Conservation (phyloP, 2,329 filamentous ascomycete species). For the Microascus cirrosus region DNA sequence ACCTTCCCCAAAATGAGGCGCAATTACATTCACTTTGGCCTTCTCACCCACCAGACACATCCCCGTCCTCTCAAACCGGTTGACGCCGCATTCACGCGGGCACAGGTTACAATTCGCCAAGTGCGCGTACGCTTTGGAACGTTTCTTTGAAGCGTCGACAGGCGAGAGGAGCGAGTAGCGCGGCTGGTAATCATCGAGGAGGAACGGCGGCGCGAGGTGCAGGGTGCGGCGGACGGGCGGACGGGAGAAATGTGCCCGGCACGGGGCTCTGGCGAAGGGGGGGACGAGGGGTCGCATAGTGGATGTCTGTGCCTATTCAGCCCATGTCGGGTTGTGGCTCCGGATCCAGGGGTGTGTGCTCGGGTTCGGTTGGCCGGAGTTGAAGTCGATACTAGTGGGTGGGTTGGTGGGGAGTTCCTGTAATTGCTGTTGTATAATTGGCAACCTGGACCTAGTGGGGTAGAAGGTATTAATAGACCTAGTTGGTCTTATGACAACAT, state of each 20-base stretch:
- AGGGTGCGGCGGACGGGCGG: no score
- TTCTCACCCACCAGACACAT: slow-evolving; percentile 67
- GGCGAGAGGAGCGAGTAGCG: slow-evolving; percentile 60
- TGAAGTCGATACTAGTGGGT: neutral
- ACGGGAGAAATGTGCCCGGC: no score
- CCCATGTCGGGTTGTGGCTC: no score
- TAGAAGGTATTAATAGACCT: neutral
- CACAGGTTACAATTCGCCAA: slow-evolving; percentile 73
- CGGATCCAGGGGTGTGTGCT: no score
- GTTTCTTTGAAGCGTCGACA: slow-evolving; percentile 60
- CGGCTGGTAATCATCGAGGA: slow-evolving; percentile 64
- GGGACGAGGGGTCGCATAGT: no score
- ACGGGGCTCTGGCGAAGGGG: no score
- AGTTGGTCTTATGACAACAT: neutral
- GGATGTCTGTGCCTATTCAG: no score
- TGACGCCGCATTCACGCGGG: slow-evolving; percentile 65
- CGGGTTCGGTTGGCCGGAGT: neutral
- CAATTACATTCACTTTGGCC: slow-evolving; percentile 15
- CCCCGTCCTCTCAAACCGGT: slow-evolving; percentile 69
- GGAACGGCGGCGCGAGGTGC: slow-evolving; percentile 44
- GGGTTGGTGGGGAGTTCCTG: no score
- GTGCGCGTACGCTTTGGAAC: slow-evolving; percentile 62
- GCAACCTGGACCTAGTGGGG: no score
- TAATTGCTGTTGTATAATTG: no score
- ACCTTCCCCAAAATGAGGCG: neutral